phyloP scores from a whole-genome alignment of 345 rosid species.

The Brassica nigra region DNA sequence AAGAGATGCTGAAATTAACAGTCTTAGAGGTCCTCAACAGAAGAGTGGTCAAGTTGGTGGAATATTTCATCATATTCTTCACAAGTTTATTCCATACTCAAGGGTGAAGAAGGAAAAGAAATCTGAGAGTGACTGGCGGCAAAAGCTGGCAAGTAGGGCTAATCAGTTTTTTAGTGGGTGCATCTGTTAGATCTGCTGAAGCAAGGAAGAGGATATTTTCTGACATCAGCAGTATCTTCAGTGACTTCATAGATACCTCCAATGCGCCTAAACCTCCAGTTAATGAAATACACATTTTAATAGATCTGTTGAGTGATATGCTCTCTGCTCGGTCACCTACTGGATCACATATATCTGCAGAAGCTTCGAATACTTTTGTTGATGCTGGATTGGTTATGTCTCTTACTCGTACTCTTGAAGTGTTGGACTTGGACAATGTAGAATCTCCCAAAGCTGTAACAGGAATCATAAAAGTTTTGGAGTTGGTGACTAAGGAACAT shows the following conservation, averaged over 20 bases:
- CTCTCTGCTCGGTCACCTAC: constrained; percentile 79
- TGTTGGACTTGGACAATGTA: constrained; percentile 82
- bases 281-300: constrained; percentile 61
- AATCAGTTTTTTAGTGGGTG: constrained; percentile 83
- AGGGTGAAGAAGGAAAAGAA: constrained; percentile 69
- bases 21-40: constrained; percentile 58
- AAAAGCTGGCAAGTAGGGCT: constrained; percentile 77
- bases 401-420: constrained; percentile 73
- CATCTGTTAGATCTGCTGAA: constrained; percentile 88
- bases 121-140: constrained; percentile 84
- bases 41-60: constrained; percentile 56
- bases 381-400: constrained; percentile 88
- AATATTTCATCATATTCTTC: constrained; percentile 79
- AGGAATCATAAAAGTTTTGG: constrained; percentile 80
- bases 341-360: constrained; percentile 77
- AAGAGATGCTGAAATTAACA: constrained; percentile 71
- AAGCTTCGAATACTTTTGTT: constrained; percentile 86
- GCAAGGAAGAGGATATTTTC: constrained; percentile 82
- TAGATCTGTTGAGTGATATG: constrained; percentile 87
- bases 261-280: constrained; percentile 61
- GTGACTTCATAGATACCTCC: constrained; percentile 63
- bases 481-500: constrained; percentile 92
- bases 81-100: constrained; percentile 70
- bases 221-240: constrained; percentile 68
- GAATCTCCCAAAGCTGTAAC: constrained; percentile 88